A percentile compares a stretch with the other conserved stretches of the same genome.
Evolutionary conservation across 305 asterid species (phyloP).

Genomic region (Euphrasia arctica): DNA sequence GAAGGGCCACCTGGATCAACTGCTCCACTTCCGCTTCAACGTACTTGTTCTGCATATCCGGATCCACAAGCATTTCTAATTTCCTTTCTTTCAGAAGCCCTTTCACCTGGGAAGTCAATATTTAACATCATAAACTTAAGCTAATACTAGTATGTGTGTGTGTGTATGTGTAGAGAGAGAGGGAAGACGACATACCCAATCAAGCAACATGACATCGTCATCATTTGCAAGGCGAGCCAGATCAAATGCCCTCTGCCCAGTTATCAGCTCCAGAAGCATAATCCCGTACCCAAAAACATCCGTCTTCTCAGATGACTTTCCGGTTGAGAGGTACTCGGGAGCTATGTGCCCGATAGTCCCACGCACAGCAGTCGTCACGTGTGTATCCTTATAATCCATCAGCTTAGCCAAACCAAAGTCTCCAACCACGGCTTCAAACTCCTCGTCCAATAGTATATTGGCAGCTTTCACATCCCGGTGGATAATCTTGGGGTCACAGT

Average conservation of each 20-base stretch:
- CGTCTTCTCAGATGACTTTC: background rate
- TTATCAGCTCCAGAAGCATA: background rate
- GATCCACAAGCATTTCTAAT: background rate
- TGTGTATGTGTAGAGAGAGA: too few relatives aligned
- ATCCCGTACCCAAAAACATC: constrained; percentile 1
- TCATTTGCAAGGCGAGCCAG: background rate
- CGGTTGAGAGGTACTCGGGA: constrained; percentile 1
- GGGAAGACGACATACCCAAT: background rate
- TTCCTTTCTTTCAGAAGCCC: background rate
- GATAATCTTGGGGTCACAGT: background rate
- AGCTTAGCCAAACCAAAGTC: background rate
- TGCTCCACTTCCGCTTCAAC: background rate
- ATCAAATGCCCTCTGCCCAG: background rate
- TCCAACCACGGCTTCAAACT: background rate
- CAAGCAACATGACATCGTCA: background rate
- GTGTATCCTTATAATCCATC: background rate
- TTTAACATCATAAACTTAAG: background rate
- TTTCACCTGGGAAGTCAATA: background rate
- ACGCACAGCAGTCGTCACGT: background rate
- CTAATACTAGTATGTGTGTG: too few relatives aligned
- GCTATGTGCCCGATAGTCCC: constrained; percentile 5
- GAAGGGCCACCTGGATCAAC: background rate
- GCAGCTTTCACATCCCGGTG: background rate
- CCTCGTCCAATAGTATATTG: background rate
- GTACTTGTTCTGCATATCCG: background rate